Evolutionary conservation across 805 yeast genomes (phyloP).

Genomic region (Peterozyma toletana): DNA sequence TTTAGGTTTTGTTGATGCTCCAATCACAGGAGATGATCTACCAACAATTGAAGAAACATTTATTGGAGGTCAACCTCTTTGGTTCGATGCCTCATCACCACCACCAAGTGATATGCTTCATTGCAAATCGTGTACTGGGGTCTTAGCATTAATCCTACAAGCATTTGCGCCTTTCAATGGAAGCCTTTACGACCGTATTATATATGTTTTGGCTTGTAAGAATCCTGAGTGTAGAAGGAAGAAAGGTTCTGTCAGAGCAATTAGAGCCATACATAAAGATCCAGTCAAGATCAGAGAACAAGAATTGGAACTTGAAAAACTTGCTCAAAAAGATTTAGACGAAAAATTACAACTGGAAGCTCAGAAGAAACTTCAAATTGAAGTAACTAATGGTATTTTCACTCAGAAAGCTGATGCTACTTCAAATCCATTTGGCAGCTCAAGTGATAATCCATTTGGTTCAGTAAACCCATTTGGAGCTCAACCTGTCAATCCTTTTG

Average conservation of each 20-base stretch:
- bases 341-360: slow-evolving; percentile 33
- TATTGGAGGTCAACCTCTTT: slow-evolving; percentile 72
- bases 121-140: slow-evolving; percentile 61
- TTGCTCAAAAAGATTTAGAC: slow-evolving; percentile 32
- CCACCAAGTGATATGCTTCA: slow-evolving; percentile 46
- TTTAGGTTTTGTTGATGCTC: slow-evolving; percentile 61
- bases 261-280: slow-evolving; percentile 70
- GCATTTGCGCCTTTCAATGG: slow-evolving; percentile 74
- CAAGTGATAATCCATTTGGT: slow-evolving; percentile 22
- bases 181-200: slow-evolving; percentile 67
- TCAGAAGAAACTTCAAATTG: slow-evolving; percentile 31
- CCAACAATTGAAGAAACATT: slow-evolving; percentile 60
- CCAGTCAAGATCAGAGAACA: slow-evolving; percentile 35
- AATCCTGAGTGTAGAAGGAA: slow-evolving; percentile 58
- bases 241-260: slow-evolving; percentile 64
- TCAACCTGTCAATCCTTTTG: slow-evolving; percentile 11
- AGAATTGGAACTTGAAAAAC: slow-evolving; percentile 29
- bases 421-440: slow-evolving; percentile 13
- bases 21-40: slow-evolving; percentile 38
- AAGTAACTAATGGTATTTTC: slow-evolving; percentile 26
- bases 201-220: slow-evolving; percentile 75
- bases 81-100: slow-evolving; percentile 56
- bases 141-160: slow-evolving; percentile 67
- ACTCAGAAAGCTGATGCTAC: slow-evolving; percentile 20
- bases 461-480: slow-evolving; percentile 8